Conservation (phyloP, 2,329 filamentous ascomycete genomes). For the Dothideomycetes sp. region DNA sequence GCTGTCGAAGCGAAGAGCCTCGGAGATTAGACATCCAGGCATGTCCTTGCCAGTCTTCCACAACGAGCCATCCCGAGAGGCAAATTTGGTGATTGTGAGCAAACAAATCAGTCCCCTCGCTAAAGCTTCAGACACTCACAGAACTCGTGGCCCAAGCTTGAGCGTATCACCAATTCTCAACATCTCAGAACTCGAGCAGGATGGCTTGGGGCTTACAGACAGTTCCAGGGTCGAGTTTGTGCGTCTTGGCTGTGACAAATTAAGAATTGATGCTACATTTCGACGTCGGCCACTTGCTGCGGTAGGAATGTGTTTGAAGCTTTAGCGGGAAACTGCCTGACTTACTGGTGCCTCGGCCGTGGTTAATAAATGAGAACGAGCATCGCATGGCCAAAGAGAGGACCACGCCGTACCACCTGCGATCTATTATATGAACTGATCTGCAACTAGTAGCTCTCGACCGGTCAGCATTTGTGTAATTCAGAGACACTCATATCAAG, state of each 20-base stretch:
- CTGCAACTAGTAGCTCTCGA: slow-evolving; percentile 12
- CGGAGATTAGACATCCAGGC: too few relatives aligned
- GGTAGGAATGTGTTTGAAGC: slow-evolving; percentile 1
- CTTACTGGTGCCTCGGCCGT: background rate
- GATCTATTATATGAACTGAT: slow-evolving; percentile 10
- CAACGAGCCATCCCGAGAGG: slow-evolving; percentile 4
- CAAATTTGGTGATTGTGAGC: slow-evolving; percentile 10
- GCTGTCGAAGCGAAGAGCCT: too few relatives aligned
- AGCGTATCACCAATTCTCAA: background rate
- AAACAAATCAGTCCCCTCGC: slow-evolving; percentile 4
- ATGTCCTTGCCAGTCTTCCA: slow-evolving; percentile 6
- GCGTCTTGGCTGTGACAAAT: too few relatives aligned
- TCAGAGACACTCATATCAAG: slow-evolving; percentile 10
- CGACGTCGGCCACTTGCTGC: background rate
- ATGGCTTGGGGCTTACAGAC: too few relatives aligned
- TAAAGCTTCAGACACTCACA: background rate
- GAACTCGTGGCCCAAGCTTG: slow-evolving; percentile 2
- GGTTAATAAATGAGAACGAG: too few relatives aligned
- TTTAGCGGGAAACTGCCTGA: background rate
- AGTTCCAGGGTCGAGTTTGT: too few relatives aligned
- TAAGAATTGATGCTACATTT: background rate
- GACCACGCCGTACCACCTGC: slow-evolving; percentile 2
- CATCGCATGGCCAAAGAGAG: slow-evolving; percentile 8
- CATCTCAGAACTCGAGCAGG: background rate
- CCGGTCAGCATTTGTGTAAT: background rate